Evolutionary conservation across 495 filamentous ascomycete genomes (phyloP).

Genomic region (Trichoderma orchidacearum): DNA sequence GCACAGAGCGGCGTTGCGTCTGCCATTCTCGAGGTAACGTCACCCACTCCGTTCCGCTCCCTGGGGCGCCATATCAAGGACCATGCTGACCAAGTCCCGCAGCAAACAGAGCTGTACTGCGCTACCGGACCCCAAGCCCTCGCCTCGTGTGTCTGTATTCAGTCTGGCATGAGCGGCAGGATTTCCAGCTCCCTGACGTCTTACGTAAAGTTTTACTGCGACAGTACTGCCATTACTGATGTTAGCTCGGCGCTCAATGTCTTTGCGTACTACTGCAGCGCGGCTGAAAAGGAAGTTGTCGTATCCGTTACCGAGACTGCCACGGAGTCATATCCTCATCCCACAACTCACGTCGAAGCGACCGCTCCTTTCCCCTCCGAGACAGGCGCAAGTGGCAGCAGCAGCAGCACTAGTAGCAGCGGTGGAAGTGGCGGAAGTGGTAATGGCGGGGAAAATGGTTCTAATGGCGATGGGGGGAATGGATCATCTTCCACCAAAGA

Average conservation of each 20-base stretch:
- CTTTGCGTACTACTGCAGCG: conserved; percentile 32
- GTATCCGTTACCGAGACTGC: conserved; percentile 23
- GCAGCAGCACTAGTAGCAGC: conserved; percentile 3
- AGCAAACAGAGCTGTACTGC: conserved; percentile 26
- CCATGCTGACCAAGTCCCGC: neutral
- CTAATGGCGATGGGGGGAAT: conserved; percentile 2
- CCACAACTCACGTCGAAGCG: neutral
- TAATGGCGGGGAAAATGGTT: conserved; percentile 3
- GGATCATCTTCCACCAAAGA: conserved; percentile 1
- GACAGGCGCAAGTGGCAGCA: conserved; percentile 6
- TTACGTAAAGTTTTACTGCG: conserved; percentile 24
- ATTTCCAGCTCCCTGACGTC: conserved; percentile 22
- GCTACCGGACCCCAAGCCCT: conserved; percentile 26
- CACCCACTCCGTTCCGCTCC: neutral
- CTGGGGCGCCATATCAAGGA: neutral
- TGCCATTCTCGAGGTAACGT: conserved; percentile 22
- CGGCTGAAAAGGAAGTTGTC: conserved; percentile 23
- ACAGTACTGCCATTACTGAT: conserved; percentile 27
- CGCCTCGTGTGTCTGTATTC: conserved; percentile 34
- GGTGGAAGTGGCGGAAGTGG: conserved; percentile 2
- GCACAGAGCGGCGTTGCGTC: conserved; percentile 26
- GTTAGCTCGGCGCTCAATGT: conserved; percentile 29
- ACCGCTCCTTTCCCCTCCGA: conserved; percentile 3
- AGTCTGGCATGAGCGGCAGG: conserved; percentile 23
- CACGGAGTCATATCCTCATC: conserved; percentile 5